Base-by-base conservation (phyloP, 2,329 filamentous ascomycete genomes). In the Tolypocladium ophioglossoides region DNA sequence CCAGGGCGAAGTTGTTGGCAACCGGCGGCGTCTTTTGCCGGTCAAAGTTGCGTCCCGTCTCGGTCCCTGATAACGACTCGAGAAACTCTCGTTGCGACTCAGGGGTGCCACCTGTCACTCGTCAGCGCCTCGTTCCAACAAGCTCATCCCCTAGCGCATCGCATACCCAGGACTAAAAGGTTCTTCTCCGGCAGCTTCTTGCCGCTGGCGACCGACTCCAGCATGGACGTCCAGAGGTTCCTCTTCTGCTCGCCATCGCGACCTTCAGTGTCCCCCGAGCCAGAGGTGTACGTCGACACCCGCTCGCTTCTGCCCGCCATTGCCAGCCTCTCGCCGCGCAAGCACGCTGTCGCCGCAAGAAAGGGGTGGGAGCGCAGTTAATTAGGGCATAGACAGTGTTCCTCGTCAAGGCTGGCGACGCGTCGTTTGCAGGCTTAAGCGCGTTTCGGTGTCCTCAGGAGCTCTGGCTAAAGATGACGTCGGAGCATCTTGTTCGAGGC, bases 141-240 rank as follows among this genome's bases (percentile, higher is more conserved):
- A 32, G 55, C 56, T 30, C 20, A 8, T 32, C 14, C 18, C 8
- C 20, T 32, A 22, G 24, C 14, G 18, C 3, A 34, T 8, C 38
- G 22, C 40, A n/a, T 78, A 89, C 89, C 91, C 67, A 96, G 74
- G 24, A 96, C 85, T 44, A 96, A 74, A 58, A 96, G 74, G 68
- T 91, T 95, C 80, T 96, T 96, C 73, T 96, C 90, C 7, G 91
- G 89, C 64, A 96, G 75, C 62, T 87, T 82, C 76, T 94, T 95
- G 61, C 89, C 90, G 71, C 88, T 95, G 63, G 91, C 90, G 62
- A 94, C 91, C 52, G 83, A 86, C 70, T 95, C 89, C 61, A 96
- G 79, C 87, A 96, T 89, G 47, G 89, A 91, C 57, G 87, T 91
- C 92, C 92, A 96, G 71, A 96, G 85, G 68, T 95, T 89, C 72